These are phyloP conservation scores for Aureobasidium uvarum DNA, from an alignment of 2,329 filamentous ascomycete species.

Conservation along the genomic window DNA sequence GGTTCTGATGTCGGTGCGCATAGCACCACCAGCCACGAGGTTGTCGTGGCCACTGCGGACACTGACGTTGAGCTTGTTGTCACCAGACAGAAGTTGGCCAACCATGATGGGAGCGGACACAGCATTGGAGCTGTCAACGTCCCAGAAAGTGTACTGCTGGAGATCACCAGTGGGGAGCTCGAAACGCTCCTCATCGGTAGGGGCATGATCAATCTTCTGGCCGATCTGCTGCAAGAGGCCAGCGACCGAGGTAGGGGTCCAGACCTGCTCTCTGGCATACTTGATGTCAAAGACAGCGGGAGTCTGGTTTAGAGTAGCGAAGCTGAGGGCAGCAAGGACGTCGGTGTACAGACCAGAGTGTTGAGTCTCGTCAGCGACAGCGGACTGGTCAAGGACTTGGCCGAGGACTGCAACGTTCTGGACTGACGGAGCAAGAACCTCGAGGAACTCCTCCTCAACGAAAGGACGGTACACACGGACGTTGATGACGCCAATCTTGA, in stretches of 20 bases:
- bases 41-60: constrained; percentile 62
- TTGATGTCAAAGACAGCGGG: constrained; percentile 79
- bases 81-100: constrained; percentile 59
- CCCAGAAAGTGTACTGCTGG: constrained; percentile 95
- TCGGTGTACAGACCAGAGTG: constrained; percentile 92
- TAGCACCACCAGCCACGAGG: constrained; percentile 67
- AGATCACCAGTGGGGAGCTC: constrained; percentile 49
- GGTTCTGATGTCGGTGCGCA: constrained; percentile 81
- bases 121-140: constrained; percentile 71
- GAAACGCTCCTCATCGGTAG: constrained; percentile 39
- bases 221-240: constrained; percentile 50
- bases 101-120: constrained; percentile 62
- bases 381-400: constrained; percentile 73
- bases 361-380: constrained; percentile 69
- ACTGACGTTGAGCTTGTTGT: constrained; percentile 61
- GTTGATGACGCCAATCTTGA: constrained; percentile 81
- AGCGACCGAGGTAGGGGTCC: constrained; percentile 57
- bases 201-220: constrained; percentile 41
- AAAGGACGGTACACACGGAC: constrained; percentile 95
- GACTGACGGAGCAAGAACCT: constrained; percentile 71
- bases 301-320: constrained; percentile 64
- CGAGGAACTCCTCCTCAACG: constrained; percentile 88
- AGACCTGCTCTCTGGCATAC: constrained; percentile 71
- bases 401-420: constrained; percentile 81
- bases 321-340: constrained; percentile 79